A percentile compares a stretch with the other conserved stretches of the same genome.
Conservation (phyloP, 805 yeast species). For the Candida suzukii region DNA sequence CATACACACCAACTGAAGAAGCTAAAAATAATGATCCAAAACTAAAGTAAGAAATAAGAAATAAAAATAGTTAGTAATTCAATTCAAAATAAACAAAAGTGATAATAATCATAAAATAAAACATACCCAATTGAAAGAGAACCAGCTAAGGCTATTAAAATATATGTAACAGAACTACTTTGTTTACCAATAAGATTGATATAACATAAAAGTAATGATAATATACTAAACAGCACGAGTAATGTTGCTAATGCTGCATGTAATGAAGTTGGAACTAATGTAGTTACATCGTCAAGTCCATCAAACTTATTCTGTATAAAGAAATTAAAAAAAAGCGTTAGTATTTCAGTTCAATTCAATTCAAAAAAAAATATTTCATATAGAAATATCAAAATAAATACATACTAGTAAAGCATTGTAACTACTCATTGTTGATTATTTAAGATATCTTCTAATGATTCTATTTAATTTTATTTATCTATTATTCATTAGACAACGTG, state of each 20-base stretch:
- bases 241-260: conserved; percentile 12
- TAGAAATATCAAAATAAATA: too few relatives aligned
- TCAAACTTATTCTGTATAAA: not conserved
- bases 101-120: too few relatives aligned
- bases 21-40: conserved; percentile 24
- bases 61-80: not conserved
- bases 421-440: too few relatives aligned
- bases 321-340: not conserved
- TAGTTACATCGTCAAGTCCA: not conserved
- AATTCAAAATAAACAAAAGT: too few relatives aligned
- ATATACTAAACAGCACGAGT: conserved; percentile 6
- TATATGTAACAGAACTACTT: conserved; percentile 5
- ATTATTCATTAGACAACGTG: too few relatives aligned
- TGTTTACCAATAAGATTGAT: conserved; percentile 1
- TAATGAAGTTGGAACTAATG: conserved; percentile 7
- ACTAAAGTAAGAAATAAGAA: conserved; percentile 4
- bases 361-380: too few relatives aligned
- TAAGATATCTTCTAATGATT: too few relatives aligned
- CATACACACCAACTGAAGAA: conserved; percentile 21
- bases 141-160: conserved; percentile 11
- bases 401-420: too few relatives aligned
- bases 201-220: conserved; percentile 6
- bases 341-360: not conserved
- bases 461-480: too few relatives aligned
- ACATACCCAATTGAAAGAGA: conserved; percentile 14